Base-by-base conservation (phyloP, 768 basidiomycete species). In the Hygrocybe coccinea region DNA sequence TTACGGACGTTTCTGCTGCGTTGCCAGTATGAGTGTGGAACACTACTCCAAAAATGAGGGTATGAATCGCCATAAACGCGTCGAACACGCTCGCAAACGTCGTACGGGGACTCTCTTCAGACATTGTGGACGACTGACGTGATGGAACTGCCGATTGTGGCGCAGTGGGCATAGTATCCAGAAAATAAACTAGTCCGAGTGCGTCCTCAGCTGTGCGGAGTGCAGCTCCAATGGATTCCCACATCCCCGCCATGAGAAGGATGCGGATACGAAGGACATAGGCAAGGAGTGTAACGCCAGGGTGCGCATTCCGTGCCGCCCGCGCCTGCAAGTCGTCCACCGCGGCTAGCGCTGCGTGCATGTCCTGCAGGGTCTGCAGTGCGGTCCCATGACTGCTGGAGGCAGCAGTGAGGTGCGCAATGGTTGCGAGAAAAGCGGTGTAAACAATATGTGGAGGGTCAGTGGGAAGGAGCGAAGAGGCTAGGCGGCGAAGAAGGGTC, bases 21-120 rank as follows among this genome's bases (percentile, higher is more conserved):
- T 74, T 71, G 6, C 86, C 86, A 0, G 69, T 68, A 59, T 87
- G 83, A 0, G 86, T 86, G 60, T 82, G 75, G 62, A 79, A 87
- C 19, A 84, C 66, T 8, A 87, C 74, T 3, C 81, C 76, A 19
- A 88, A 69, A 48, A 88, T 76, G 21, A 91, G 80, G 8, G 81
- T 66, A 61, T 90, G 86, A 2, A 86, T 69, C 2, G 67, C 69
- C 45, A 69, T 69, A 25, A 67, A 68, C 52, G 66, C 59, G 11
- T 58, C 52, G 12, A 64, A 60, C 47, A 54, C 56, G 22, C 55
- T 33, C 2, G 46, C 51, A 52, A 19, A 48, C 54, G 35, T 17
- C 34, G 44, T 37, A 33, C 24, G 56, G 12, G 25, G 46, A 50
- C 19, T 36, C 0, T 48, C 25, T 35, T 52, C 12, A 14, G 22